Base-by-base conservation (phyloP, 345 rosid genomes). In the Iberis pinnata region DNA sequence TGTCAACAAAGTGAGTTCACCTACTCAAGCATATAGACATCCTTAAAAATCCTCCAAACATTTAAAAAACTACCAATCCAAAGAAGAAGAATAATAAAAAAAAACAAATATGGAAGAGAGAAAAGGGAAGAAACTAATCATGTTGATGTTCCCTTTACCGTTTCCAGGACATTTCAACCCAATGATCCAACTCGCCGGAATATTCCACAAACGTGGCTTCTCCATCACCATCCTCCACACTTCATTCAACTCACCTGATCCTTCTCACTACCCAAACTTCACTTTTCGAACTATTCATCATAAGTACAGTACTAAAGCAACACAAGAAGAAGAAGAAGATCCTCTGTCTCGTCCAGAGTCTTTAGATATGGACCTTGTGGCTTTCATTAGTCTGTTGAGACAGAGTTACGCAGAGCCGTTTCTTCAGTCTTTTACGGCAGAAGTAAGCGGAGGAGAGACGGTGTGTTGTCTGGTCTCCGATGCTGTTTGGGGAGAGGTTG, bases 151-250 rank as follows among this genome's bases (percentile, higher is more conserved):
- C 38, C 83, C 88, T 1, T 16, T 72, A 46, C 93, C 83, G 6
- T 65, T 81, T 14, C 65, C 70, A 46, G 88, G 88, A 29, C 94
- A 84, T 68, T 40, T 79, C 10, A 75, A 58, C 48, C 78, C 88
- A 2, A 76, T 79, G 79, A 71, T 78, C 49, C 76, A 83, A 48
- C 79, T 83, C 10, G 84, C 82, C 10, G 51, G 52, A 68, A 73
- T 80, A 44, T 69, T 83, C 24, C 70, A 75, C 43, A 26, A 53
- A 22, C 76, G 53, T 58, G 81, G 82, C 41, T 78, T 83, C 69
- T 73, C 79, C 68, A 32, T 78, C 54, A 63, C 73, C 9, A 55
- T 80, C 29, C 46, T 80, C 49, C 87, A 80, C 53, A 73, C 82
- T 10, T 53, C 39, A 2, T 78, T 74, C 60, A 81, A 81, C 76